Evolutionary conservation across 345 rosid genomes (phyloP).

Genomic region (Dipteronia dyeriana): DNA sequence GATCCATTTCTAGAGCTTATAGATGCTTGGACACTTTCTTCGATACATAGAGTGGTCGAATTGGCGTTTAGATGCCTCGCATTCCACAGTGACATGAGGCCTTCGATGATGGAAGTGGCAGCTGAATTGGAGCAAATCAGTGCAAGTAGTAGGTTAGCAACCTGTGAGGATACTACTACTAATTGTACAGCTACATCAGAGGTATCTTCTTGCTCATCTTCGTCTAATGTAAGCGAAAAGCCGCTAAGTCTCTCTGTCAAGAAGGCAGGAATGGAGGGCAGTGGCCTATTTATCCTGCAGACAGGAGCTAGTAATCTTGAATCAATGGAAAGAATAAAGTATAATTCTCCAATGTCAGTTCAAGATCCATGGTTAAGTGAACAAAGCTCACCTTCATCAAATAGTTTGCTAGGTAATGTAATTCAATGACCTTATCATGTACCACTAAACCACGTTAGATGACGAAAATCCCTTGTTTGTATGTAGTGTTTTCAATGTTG

Average conservation of each 20-base stretch:
- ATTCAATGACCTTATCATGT: constrained; percentile 17
- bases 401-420: constrained; percentile 36
- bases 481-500: background rate
- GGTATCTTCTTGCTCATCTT: constrained; percentile 24
- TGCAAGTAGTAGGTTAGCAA: constrained; percentile 27
- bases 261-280: constrained; percentile 19
- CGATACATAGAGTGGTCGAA: constrained; percentile 56
- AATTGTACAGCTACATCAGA: constrained; percentile 25
- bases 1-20: constrained; percentile 47
- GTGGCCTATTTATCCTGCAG: constrained; percentile 4
- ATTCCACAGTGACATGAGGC: constrained; percentile 63
- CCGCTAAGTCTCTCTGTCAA: constrained; percentile 23
- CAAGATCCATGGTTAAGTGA: constrained; percentile 51
- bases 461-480: background rate
- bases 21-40: constrained; percentile 46
- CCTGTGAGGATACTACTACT: constrained; percentile 26
- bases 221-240: constrained; percentile 35
- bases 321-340: constrained; percentile 29
- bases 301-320: constrained; percentile 20
- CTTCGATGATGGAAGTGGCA: constrained; percentile 65
- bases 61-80: constrained; percentile 79
- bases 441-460: no score
- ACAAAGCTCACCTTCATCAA: constrained; percentile 59
- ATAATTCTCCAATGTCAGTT: constrained; percentile 41
- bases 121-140: constrained; percentile 51